Conservation (phyloP, 225 moss, liverwort and hornwort genomes). For the Neckera pumila region DNA sequence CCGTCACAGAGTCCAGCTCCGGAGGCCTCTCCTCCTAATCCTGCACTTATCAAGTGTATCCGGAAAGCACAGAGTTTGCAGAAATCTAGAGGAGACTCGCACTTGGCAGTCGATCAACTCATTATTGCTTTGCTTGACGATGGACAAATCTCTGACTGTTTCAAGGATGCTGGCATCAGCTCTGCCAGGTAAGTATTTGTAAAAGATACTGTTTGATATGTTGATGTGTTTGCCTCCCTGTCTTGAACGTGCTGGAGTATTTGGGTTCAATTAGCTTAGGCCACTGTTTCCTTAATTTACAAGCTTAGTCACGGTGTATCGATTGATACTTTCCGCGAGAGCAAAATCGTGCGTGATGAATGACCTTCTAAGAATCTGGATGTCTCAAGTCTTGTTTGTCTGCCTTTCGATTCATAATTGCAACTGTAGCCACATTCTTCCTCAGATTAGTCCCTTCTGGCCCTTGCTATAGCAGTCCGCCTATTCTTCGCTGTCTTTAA, state of each 20-base stretch:
- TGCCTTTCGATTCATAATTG: background rate
- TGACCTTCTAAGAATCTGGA: background rate
- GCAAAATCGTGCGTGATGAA: background rate
- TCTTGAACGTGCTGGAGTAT: background rate
- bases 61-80: slow-evolving; percentile 71
- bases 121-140: slow-evolving; percentile 78
- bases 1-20: slow-evolving; percentile 76
- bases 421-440: background rate
- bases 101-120: slow-evolving; percentile 81
- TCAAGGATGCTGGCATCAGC: slow-evolving; percentile 83
- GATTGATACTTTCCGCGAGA: background rate
- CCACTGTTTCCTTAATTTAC: background rate
- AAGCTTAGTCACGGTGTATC: background rate
- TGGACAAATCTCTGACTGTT: slow-evolving; percentile 51
- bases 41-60: slow-evolving; percentile 64
- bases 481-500: background rate
- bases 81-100: slow-evolving; percentile 77
- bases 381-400: background rate
- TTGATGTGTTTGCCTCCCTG: background rate
- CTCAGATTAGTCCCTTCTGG: background rate
- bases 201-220: background rate
- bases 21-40: slow-evolving; percentile 76
- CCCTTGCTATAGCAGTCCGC: background rate
- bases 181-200: slow-evolving; percentile 19
- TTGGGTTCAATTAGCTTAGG: background rate